Conservation (phyloP, 2,329 filamentous ascomycete species). For the Xylariaceae sp. region DNA sequence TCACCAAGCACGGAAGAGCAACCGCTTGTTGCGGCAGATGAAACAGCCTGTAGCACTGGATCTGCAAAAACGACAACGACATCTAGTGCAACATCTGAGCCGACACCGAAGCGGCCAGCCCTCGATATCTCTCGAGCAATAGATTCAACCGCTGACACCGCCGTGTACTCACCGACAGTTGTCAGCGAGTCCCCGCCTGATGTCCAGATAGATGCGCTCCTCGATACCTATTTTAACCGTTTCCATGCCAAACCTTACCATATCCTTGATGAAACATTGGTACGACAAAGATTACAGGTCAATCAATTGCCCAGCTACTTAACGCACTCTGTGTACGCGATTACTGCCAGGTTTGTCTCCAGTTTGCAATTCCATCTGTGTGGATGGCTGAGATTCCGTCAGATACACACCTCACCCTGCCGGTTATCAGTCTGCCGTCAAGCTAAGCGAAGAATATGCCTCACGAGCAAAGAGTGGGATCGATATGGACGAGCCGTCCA, state of each 20-base stretch:
- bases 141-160: constrained; percentile 41
- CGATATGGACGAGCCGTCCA: constrained; percentile 78
- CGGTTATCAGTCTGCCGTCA: constrained; percentile 68
- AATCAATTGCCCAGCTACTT: constrained; percentile 64
- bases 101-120: constrained; percentile 45
- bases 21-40: constrained; percentile 32
- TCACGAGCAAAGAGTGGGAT: constrained; percentile 69
- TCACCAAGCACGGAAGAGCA: constrained; percentile 44
- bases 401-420: constrained; percentile 72
- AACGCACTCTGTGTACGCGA: constrained; percentile 60
- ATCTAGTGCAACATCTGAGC: constrained; percentile 40
- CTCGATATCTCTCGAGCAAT: constrained; percentile 41
- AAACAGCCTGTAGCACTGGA: constrained; percentile 27
- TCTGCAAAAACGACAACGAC: constrained; percentile 26
- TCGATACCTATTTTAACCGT: constrained; percentile 79
- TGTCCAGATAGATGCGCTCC: constrained; percentile 62
- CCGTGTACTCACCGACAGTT: constrained; percentile 46
- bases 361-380: background rate
- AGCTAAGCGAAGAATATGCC: constrained; percentile 73
- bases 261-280: constrained; percentile 76
- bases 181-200: constrained; percentile 49
- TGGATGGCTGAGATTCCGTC: constrained; percentile 24
- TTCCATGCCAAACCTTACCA: constrained; percentile 83
- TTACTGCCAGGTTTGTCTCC: constrained; percentile 60
- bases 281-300: constrained; percentile 71